These are phyloP conservation scores for Periconia macrospinosa DNA, from an alignment of 2,329 filamentous ascomycete species.

Conservation along the genomic window DNA sequence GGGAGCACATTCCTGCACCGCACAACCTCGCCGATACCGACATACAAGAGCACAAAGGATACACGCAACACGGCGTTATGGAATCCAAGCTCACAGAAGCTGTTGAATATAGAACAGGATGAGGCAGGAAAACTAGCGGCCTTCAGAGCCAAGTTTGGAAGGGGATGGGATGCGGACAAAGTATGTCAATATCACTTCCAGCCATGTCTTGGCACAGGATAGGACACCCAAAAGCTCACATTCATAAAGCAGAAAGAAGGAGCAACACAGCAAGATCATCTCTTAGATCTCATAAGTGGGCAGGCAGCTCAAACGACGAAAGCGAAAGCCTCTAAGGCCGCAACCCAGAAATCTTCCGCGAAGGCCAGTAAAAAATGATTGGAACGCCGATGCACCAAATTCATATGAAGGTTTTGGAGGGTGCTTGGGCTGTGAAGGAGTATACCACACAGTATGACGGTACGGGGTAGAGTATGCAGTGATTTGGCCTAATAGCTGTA, in stretches of 20 bases:
- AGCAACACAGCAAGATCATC: constrained; percentile 13
- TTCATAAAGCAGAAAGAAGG: constrained; percentile 5
- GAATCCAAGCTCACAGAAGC: constrained; percentile 81
- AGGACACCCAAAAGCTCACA: constrained; percentile 1
- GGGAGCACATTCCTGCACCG: constrained; percentile 81
- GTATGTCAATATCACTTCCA: constrained; percentile 2
- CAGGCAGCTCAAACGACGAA: constrained; percentile 1
- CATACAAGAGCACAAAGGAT: constrained; percentile 73
- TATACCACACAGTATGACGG: no score
- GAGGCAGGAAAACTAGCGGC: constrained; percentile 87
- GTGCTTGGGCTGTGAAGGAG: no score
- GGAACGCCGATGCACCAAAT: not conserved
- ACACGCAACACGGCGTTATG: constrained; percentile 86
- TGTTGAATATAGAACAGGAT: constrained; percentile 89
- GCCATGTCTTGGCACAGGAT: not conserved
- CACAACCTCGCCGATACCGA: constrained; percentile 70
- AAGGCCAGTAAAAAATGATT: constrained; percentile 8
- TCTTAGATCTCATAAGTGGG: constrained; percentile 30
- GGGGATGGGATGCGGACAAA: constrained; percentile 67
- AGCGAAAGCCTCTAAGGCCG: constrained; percentile 2
- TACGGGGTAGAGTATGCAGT: no score
- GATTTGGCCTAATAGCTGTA: no score
- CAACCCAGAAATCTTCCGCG: constrained; percentile 1
- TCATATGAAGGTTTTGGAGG: no score
- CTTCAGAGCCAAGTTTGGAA: constrained; percentile 83